phyloP scores from a whole-genome alignment of 345 rosid species.

The Bruguiera parviflora region DNA sequence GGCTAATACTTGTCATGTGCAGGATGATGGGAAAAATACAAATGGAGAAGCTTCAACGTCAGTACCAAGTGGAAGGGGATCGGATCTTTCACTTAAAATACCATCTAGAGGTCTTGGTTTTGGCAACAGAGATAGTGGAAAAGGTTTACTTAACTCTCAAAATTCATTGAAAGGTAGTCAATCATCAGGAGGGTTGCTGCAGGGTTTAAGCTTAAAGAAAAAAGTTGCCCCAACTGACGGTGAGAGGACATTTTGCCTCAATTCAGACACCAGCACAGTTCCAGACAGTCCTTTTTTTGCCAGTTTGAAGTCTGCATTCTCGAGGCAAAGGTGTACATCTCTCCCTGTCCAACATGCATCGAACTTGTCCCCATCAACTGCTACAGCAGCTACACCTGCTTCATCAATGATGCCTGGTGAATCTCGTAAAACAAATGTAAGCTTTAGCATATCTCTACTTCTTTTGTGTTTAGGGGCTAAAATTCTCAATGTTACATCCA shows the following conservation, averaged over 20 bases:
- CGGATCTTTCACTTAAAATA: conserved; percentile 74
- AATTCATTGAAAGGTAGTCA: conserved; percentile 50
- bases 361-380: conserved; percentile 58
- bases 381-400: conserved; percentile 47
- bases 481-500: not conserved
- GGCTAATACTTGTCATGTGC: conserved; percentile 23
- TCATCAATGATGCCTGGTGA: conserved; percentile 58
- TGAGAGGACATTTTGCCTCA: conserved; percentile 67
- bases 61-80: conserved; percentile 42
- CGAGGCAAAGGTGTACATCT: conserved; percentile 69
- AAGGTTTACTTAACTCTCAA: conserved; percentile 51
- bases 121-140: conserved; percentile 39
- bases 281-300: conserved; percentile 45
- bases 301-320: conserved; percentile 37
- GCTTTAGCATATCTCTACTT: conserved; percentile 13
- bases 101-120: conserved; percentile 58
- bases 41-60: conserved; percentile 40
- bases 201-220: conserved; percentile 73
- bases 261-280: conserved; percentile 39
- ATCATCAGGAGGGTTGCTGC: conserved; percentile 63
- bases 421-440: conserved; percentile 47
- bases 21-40: conserved; percentile 39
- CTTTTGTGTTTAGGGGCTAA: conserved; percentile 4
- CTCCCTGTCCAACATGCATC: conserved; percentile 71
- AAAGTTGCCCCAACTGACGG: conserved; percentile 43